Percentiles rank a stretch among this genome's conserved stretches.
Conservation (phyloP, 2,329 filamentous ascomycete genomes). For the Colletotrichum sansevieriae region DNA sequence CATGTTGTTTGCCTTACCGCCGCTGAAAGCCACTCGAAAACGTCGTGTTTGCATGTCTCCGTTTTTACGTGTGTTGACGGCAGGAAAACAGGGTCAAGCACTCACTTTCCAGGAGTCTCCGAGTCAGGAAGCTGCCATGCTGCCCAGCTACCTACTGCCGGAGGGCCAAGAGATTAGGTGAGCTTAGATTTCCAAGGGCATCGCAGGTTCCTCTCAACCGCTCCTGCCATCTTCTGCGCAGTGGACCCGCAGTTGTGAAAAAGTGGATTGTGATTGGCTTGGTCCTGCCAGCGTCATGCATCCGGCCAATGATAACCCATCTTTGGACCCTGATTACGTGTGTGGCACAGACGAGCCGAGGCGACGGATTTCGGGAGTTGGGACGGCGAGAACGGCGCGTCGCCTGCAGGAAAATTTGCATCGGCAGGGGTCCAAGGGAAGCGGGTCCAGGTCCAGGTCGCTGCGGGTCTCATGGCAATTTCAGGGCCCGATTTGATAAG, state of each 20-base stretch:
- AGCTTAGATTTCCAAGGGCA: neutral
- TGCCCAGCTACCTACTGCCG: neutral
- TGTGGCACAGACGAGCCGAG: conserved; percentile 33
- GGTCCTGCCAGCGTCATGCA: no score
- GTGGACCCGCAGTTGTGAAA: neutral
- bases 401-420: conserved; percentile 11
- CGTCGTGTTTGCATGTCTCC: neutral
- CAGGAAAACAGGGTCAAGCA: conserved; percentile 21
- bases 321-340: conserved; percentile 14
- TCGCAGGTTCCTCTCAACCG: no score
- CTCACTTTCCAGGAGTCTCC: neutral
- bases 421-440: neutral
- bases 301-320: no score
- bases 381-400: neutral
- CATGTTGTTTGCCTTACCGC: neutral
- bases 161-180: conserved; percentile 28
- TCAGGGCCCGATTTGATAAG: conserved; percentile 7
- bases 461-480: neutral
- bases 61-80: conserved; percentile 3
- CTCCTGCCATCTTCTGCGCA: no score
- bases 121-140: neutral
- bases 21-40: neutral
- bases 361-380: conserved; percentile 37
- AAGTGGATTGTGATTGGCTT: neutral
- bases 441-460: no score